These are phyloP conservation scores for Pleurotus salmoneostramineus DNA, from an alignment of 768 basidiomycete genomes.

Conservation along the genomic window DNA sequence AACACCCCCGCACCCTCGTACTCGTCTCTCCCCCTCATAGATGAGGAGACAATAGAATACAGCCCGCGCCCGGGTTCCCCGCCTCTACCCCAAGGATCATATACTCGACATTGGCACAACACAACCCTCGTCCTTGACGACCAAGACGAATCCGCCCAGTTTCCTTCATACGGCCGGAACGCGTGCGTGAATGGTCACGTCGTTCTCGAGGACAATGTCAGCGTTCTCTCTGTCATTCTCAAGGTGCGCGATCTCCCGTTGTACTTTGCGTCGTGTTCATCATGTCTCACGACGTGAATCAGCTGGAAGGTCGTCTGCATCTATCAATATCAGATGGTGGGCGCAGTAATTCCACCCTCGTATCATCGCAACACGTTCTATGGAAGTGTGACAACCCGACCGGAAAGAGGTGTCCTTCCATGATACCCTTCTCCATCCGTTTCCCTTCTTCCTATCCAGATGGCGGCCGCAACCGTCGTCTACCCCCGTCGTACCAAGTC, in stretches of 20 bases:
- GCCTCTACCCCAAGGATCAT: slow-evolving; percentile 17
- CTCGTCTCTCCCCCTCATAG: slow-evolving; percentile 24
- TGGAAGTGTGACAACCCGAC: slow-evolving; percentile 23
- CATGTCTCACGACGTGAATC: not conserved
- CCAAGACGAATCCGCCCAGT: slow-evolving; percentile 24
- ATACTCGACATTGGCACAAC: slow-evolving; percentile 27
- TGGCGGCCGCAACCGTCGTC: slow-evolving; percentile 22
- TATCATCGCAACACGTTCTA: slow-evolving; percentile 23
- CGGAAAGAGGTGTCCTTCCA: slow-evolving; percentile 27
- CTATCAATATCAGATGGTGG: slow-evolving; percentile 33
- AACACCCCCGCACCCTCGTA: slow-evolving; percentile 24
- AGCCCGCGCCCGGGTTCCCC: slow-evolving; percentile 27
- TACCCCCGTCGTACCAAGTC: slow-evolving; percentile 37
- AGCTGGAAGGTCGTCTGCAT: slow-evolving; percentile 32
- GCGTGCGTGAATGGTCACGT: slow-evolving; percentile 31
- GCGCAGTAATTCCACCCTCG: slow-evolving; percentile 20
- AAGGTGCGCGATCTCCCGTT: slow-evolving; percentile 27
- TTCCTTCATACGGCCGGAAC: slow-evolving; percentile 32
- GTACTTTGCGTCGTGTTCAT: not conserved
- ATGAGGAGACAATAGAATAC: slow-evolving; percentile 33
- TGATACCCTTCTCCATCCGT: slow-evolving; percentile 31
- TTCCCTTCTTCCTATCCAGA: slow-evolving; percentile 29
- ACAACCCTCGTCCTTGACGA: slow-evolving; percentile 32
- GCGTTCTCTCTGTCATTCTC: slow-evolving; percentile 27
- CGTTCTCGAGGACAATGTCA: slow-evolving; percentile 23